phyloP scores from a whole-genome alignment of 176 grass and related monocot species.

The Carex parvula region DNA sequence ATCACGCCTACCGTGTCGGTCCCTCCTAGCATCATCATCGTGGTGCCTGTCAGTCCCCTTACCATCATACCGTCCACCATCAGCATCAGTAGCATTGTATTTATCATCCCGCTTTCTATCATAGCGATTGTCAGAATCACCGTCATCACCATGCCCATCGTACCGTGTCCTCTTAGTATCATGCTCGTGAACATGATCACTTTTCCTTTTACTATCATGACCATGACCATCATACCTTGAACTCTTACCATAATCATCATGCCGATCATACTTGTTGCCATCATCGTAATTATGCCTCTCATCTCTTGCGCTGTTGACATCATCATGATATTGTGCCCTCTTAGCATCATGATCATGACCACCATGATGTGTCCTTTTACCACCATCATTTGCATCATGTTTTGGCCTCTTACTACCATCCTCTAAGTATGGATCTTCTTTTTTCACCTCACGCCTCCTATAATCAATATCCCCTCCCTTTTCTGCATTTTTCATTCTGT shows the following conservation, averaged over 20 bases:
- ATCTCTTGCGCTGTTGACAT: constrained; percentile 20
- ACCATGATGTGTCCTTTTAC: constrained; percentile 29
- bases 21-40: neutral
- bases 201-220: constrained; percentile 31
- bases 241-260: constrained; percentile 44
- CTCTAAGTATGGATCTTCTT: constrained; percentile 41
- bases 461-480: constrained; percentile 34
- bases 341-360: constrained; percentile 39
- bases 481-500: constrained; percentile 28
- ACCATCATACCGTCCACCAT: too few species aligned
- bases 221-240: constrained; percentile 43
- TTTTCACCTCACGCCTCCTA: constrained; percentile 29
- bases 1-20: neutral
- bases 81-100: constrained; percentile 20
- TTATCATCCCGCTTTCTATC: constrained; percentile 15
- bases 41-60: too few species aligned
- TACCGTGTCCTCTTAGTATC: constrained; percentile 41
- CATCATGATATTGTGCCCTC: constrained; percentile 36
- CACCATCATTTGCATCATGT: constrained; percentile 36
- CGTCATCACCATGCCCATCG: constrained; percentile 30
- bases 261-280: constrained; percentile 29
- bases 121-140: constrained; percentile 5
- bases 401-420: constrained; percentile 17
- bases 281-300: constrained; percentile 35
- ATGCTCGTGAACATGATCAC: constrained; percentile 36